A percentile compares a stretch with the other conserved stretches of the same genome.
phyloP scores from a whole-genome alignment of 1,284 basidiomycete genomes.

The Paramarasmius palmivorus region DNA sequence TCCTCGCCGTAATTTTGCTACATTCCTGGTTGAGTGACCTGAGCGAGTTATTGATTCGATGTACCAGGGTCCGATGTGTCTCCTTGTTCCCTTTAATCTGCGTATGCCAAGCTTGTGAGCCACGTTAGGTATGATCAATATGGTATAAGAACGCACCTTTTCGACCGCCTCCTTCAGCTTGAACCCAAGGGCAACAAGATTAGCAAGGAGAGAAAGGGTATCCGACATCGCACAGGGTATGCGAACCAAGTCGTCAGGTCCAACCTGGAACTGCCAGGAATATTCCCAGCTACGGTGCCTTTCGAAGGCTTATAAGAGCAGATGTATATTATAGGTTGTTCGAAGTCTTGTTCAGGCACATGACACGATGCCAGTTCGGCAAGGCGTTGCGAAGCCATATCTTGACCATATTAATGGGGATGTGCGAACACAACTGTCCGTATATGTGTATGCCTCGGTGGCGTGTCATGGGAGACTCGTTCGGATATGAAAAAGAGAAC shows the following conservation, averaged over 20 bases:
- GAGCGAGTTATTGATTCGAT: constrained; percentile 15
- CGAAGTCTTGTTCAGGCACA: background rate
- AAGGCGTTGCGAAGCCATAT: background rate
- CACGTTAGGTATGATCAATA: background rate
- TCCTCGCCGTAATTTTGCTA: constrained; percentile 3
- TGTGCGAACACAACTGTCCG: background rate
- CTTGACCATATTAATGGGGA: background rate
- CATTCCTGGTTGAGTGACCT: constrained; percentile 7
- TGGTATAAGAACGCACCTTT: constrained; percentile 1
- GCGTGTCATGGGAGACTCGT: constrained; percentile 1
- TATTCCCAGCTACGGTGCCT: background rate
- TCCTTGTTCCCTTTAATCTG: constrained; percentile 15
- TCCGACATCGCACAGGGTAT: constrained; percentile 3
- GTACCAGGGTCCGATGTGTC: constrained; percentile 5
- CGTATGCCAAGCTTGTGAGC: background rate
- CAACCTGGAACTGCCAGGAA: background rate
- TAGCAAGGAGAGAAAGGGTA: constrained; percentile 10
- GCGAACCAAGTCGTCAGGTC: background rate
- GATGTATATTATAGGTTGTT: too few species aligned
- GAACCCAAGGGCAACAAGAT: constrained; percentile 11
- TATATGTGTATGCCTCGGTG: background rate
- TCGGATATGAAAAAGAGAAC: background rate
- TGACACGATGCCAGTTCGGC: background rate
- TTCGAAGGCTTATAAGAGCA: background rate
- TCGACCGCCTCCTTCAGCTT: constrained; percentile 10